Base-by-base conservation (phyloP, 2,329 filamentous ascomycete genomes). In the Phoma sp. region DNA sequence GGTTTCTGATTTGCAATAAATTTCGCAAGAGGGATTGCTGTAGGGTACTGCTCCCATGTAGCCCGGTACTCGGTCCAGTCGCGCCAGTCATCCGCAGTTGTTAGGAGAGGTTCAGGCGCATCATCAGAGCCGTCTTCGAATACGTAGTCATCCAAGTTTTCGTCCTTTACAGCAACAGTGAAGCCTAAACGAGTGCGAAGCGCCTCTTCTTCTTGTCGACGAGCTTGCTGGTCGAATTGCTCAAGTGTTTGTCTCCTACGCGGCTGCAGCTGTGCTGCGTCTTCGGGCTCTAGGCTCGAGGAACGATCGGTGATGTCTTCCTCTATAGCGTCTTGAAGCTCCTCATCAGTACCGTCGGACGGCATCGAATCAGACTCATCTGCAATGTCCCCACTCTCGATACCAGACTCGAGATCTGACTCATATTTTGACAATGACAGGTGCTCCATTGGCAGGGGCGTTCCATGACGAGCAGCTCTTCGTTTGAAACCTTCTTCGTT, bases 81-180 rank as follows among this genome's bases (percentile, higher is more conserved):
- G 45, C 80, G 76, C 83, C 83, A 85, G 44, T 79, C 70, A n/a
- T 72, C 62, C 8, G 75, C 49, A 9, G 79, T 75, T 40, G 59
- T 75, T 60, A 48, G 59, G 61, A 47, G 60, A 60, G 65, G 71
- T 75, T 61, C 60, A 8, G 14, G 25, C 3, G 23, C 33, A 9
- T 37, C 30, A 23, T 57, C 46, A 32, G 32, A 2, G 25, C 42
- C 33, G 10, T 52, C 29, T 8, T 56, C 42, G 69, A 74, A 55
- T 70, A 66, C 32, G 59, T 48, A 69, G 13, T 9, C 66, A 47
- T 60, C 66, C 27, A 55, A 48, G 39, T 63, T 55, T 7, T 59
- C 36, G 11, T 63, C 18, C 18, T 55, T 40, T 1, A 11, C 2
- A 65, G 56, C 52, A 55, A 59, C 61, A 11, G 69, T 40, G 24